A percentile compares a stretch with the other conserved stretches of the same genome.
Conservation (phyloP, 805 yeast species). For the Ogataea ganodermae region DNA sequence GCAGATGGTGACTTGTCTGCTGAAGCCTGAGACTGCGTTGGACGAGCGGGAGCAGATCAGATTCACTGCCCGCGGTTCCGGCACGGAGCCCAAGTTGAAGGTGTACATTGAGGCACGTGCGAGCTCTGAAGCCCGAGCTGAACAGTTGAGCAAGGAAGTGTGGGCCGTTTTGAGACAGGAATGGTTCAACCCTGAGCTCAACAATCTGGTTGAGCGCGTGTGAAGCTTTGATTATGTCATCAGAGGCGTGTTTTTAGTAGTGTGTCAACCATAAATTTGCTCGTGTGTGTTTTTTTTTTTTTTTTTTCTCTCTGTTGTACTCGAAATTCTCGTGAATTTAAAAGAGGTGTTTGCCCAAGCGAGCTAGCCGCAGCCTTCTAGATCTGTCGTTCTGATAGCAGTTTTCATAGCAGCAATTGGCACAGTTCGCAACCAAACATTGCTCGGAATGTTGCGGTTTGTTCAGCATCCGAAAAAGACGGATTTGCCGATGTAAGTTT, state of each 20-base stretch:
- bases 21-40: slow-evolving; percentile 28
- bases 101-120: slow-evolving; percentile 84
- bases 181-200: slow-evolving; percentile 70
- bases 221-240: slow-evolving; percentile 5
- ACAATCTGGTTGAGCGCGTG: slow-evolving; percentile 41
- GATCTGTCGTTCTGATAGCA: neutral
- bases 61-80: slow-evolving; percentile 90
- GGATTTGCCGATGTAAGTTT: slow-evolving; percentile 49
- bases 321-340: slow-evolving; percentile 1
- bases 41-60: slow-evolving; percentile 47
- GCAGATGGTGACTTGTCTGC: slow-evolving; percentile 80
- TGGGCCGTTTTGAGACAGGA: slow-evolving; percentile 61
- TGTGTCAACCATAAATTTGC: slow-evolving; percentile 3
- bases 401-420: neutral
- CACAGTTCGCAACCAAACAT: neutral
- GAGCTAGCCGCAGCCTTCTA: neutral
- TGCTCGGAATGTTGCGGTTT: slow-evolving; percentile 18
- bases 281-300: neutral
- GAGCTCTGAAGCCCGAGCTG: slow-evolving; percentile 47
- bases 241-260: slow-evolving; percentile 3
- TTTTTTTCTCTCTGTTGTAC: neutral
- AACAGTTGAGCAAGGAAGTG: slow-evolving; percentile 54
- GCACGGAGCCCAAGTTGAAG: slow-evolving; percentile 94
- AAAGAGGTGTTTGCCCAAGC: neutral
- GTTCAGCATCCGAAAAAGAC: slow-evolving; percentile 44